Base-by-base conservation (phyloP, 805 yeast species). In the Naumovozyma baii region DNA sequence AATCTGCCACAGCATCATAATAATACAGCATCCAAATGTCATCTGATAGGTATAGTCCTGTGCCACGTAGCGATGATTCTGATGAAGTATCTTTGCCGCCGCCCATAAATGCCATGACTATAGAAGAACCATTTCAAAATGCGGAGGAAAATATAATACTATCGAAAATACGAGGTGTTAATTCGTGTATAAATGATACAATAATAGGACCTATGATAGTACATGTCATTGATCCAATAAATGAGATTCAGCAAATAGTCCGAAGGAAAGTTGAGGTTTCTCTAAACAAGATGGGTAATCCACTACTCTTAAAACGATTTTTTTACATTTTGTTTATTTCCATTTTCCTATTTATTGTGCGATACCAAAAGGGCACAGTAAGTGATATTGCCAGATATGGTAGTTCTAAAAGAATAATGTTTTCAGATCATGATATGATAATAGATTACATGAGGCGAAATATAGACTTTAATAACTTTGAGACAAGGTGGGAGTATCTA, bases 401-500 rank as follows among this genome's bases (percentile, higher is more conserved):
- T n/a, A n/a, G n/a, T n/a, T n/a, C n/a, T n/a, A n/a, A n/a, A n/a
- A n/a, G n/a, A n/a, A n/a, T n/a, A n/a, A n/a, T n/a, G n/a, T n/a
- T n/a, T n/a, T 8, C 5, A 8, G 31, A 29, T 29, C 31, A 74
- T 14, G 62, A 61, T 2, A 64, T 65, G 41, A 59, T 87, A 35
- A 58, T 68, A 9, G 60, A 62, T 2, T 70, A 72, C 34, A 62
- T 79, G 4, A 61, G 64, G 18, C 57, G 61, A 12, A 66, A 68
- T 34, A 65, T 83, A 19, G 80, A 76, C 50, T 57, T 67, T 9
- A 68, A 70, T 18, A 55, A 72, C n/a, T 67, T 88, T 60, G 77
- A 78, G 50, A 79, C 73, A 33, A 74, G 78, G 44, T 52, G 81
- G 41, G 80, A 82, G 49, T 83, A 83, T 51, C 54, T 86, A 28